Base-by-base conservation (phyloP, 306 rosid genomes). In the Acacia crassicarpa region DNA sequence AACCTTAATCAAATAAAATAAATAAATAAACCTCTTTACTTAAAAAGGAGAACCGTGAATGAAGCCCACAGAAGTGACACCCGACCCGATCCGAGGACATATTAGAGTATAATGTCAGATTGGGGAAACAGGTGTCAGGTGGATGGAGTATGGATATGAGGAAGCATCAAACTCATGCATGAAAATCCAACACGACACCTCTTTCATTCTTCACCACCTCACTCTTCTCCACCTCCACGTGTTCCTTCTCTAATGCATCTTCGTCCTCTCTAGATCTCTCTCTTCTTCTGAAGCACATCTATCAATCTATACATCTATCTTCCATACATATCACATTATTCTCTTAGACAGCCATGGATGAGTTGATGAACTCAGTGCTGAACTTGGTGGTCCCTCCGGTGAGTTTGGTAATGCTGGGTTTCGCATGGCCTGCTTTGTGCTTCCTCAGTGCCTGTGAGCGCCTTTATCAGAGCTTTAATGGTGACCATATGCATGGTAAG, bases 361-460 rank as follows among this genome's bases (percentile, higher is more conserved):
- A 92, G 80, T 63, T 84, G 22, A 23, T 94, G 2, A 90, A 92
- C 90, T 72, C 86, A 6, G 3, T 88, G 63, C 83, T 94, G 68
- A 92, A 90, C 83, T 78, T 86, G 88, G 89, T 90, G 80, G 97
- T 85, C 73, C 98, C 97, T 9, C 97, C 97, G 66, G 83, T 88
- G 11, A 90, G 91, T 77, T 43, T 94, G 82, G 83, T 90, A 79
- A 83, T 86, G 76, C 67, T 92, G 83, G 98, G 92, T 16, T 92
- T 88, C 66, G 84, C 98, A 38, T 94, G 97, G 98, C 98, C 98
- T 15, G 82, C 97, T 46, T 75, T 92, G 33, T 87, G 92, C 83
- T 94, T 94, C 81, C 85, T 92, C 84, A 85, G 75, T 38, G 86
- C 87, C 23, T 89, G 94, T 78, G 98, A 92, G 83, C 84, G 97